Conservation (phyloP, 176 grass and related monocot species). For the Aegilops speltoides region DNA sequence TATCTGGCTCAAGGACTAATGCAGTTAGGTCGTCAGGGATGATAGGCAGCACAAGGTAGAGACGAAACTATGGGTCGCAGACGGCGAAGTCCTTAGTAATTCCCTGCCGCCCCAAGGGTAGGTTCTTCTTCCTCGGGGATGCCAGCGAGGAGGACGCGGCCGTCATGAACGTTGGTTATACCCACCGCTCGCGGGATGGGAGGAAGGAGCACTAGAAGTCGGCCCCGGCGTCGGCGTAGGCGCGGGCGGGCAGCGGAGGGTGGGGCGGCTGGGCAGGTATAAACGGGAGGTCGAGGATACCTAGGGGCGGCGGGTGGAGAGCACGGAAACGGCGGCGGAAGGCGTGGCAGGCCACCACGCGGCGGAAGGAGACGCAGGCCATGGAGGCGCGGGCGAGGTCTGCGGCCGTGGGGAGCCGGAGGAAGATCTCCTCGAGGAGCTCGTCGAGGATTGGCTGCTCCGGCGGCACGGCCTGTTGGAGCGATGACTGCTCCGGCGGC, state of each 20-base stretch:
- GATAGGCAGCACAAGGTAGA: background rate
- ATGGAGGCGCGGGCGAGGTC: background rate
- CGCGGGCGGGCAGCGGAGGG: background rate
- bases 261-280: background rate
- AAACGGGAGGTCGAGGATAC: background rate
- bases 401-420: background rate
- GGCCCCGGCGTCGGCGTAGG: background rate
- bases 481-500: background rate
- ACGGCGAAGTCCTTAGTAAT: background rate
- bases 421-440: background rate
- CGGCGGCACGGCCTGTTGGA: too few relatives aligned
- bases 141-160: background rate
- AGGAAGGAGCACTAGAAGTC: background rate
- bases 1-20: background rate
- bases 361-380: background rate
- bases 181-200: background rate
- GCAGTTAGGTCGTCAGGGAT: background rate
- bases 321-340: background rate
- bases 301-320: background rate
- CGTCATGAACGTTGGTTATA: background rate
- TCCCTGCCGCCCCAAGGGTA: background rate
- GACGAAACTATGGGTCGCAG: constrained; percentile 14
- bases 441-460: background rate
- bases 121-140: background rate
- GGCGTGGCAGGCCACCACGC: background rate